phyloP scores from a whole-genome alignment of 176 grass and related monocot species.

The Oryza glaberrima region DNA sequence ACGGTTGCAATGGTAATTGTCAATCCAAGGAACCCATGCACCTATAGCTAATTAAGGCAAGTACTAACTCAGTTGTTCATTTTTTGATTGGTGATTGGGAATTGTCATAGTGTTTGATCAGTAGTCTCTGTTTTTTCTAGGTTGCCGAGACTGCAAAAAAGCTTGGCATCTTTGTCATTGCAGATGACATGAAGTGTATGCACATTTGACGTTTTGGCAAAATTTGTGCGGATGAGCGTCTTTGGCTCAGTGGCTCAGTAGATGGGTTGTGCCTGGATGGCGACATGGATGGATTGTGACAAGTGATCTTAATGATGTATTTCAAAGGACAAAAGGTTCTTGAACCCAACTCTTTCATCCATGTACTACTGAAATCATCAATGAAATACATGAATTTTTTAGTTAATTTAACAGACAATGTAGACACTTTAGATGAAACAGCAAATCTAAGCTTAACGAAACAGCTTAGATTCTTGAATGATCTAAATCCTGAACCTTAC shows the following conservation, averaged over 20 bases:
- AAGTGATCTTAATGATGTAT: slow-evolving; percentile 56
- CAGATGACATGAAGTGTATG: slow-evolving; percentile 69
- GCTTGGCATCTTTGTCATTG: slow-evolving; percentile 78
- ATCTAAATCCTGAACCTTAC: background rate
- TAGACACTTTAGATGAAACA: background rate
- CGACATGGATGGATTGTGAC: slow-evolving; percentile 80
- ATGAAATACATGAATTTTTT: background rate
- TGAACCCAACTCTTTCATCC: background rate
- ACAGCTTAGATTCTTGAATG: background rate
- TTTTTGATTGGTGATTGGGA: background rate
- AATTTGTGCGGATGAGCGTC: slow-evolving; percentile 66
- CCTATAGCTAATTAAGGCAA: slow-evolving; percentile 53
- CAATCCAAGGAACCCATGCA: slow-evolving; percentile 74
- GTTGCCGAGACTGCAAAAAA: slow-evolving; percentile 58
- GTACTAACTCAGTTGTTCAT: background rate
- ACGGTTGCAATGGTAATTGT: slow-evolving; percentile 72
- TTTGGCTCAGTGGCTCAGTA: slow-evolving; percentile 45
- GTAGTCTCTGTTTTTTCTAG: slow-evolving; percentile 29
- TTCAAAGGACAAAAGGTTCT: slow-evolving; percentile 58
- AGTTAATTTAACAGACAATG: background rate
- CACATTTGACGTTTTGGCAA: slow-evolving; percentile 57
- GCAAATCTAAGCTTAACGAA: background rate
- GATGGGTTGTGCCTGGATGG: slow-evolving; percentile 84
- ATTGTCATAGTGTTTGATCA: background rate
- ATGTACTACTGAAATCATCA: background rate